Evolutionary conservation across 169 alveolate genomes (phyloP), one percentile per base, ranked within the genome.

Genomic region (Babesia sp.): DNA sequence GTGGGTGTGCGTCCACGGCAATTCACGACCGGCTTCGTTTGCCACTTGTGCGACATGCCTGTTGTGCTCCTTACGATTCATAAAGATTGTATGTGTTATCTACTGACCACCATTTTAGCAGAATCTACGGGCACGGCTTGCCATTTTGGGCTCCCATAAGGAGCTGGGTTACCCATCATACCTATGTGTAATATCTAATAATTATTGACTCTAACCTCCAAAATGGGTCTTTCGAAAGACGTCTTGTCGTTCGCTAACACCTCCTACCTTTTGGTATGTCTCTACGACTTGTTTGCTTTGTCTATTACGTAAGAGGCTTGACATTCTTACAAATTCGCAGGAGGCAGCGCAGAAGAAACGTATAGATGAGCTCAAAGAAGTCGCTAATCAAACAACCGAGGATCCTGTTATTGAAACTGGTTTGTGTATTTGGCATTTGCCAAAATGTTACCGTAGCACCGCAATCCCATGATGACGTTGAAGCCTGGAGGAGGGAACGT

Each of bases 331-430:
- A 4, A 1, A n/a, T 69, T 18, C 18, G 5, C 46, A 69, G 79
- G 79, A 69, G 36, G 79, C 79, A 3, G 68, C 41, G 48, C 56
- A 41, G 55, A 51, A 69, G 68, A 69, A 69, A 55, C 14, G 36
- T 1, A 16, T 53, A 29, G 29, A 69, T 53, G 79, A 69, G n/a
- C 22, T 29, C 28, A 31, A 28, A 36, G 42, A 51, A 31, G 24
- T 7, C 2, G 9, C 70, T 2, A 29, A 41, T 3, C 29, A 7
- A 20, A 34, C 6, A 9, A 57, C 16, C 22, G 68, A 55, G 39
- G 79, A 54, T 6, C 29, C 31, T 26, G 58, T 3, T 2, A 29
- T 42, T 4, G 54, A 69, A 29, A 44, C 56, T 0, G 66, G 79
- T 55, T 7, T 6, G 61, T 48, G 12, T 34, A 14, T 63, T 1